These are phyloP conservation scores for Parascedosporium putredinis DNA, from an alignment of 2,329 filamentous ascomycete species.

Conservation along the genomic window DNA sequence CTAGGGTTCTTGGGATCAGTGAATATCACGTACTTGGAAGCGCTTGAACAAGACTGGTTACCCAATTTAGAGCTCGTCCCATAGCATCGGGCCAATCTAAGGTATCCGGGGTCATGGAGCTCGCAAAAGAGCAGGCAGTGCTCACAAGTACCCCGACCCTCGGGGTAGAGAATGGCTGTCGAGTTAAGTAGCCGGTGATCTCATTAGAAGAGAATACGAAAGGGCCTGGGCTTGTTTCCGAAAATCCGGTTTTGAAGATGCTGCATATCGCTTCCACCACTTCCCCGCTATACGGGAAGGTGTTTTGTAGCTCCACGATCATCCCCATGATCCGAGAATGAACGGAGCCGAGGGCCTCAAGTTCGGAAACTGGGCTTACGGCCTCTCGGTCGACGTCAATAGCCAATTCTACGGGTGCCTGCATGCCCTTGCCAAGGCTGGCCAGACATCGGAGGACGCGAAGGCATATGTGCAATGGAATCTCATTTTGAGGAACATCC, in stretches of 20 bases:
- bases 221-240: conserved; percentile 61
- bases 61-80: conserved; percentile 47
- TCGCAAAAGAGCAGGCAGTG: conserved; percentile 61
- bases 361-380: conserved; percentile 17
- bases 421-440: conserved; percentile 61
- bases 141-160: conserved; percentile 59
- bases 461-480: conserved; percentile 37
- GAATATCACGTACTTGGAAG: conserved; percentile 39
- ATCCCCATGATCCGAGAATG: conserved; percentile 38
- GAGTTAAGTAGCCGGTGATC: conserved; percentile 56
- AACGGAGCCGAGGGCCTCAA: conserved; percentile 19
- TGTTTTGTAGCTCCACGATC: conserved; percentile 33
- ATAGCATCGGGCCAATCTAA: conserved; percentile 25
- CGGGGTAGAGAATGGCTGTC: conserved; percentile 48
- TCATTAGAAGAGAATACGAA: conserved; percentile 62
- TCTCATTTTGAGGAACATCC: conserved; percentile 24
- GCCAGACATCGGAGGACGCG: conserved; percentile 57
- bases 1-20: neutral
- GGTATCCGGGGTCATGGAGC: conserved; percentile 30
- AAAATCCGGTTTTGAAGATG: conserved; percentile 64
- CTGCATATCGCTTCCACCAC: conserved; percentile 62
- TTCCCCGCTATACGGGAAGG: conserved; percentile 53
- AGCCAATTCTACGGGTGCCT: conserved; percentile 58
- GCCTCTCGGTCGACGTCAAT: conserved; percentile 56
- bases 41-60: conserved; percentile 49